Evolutionary conservation across 2,329 filamentous ascomycete genomes (phyloP), one percentile per base, ranked within the genome.

Genomic region (Fusarium scirpi): DNA sequence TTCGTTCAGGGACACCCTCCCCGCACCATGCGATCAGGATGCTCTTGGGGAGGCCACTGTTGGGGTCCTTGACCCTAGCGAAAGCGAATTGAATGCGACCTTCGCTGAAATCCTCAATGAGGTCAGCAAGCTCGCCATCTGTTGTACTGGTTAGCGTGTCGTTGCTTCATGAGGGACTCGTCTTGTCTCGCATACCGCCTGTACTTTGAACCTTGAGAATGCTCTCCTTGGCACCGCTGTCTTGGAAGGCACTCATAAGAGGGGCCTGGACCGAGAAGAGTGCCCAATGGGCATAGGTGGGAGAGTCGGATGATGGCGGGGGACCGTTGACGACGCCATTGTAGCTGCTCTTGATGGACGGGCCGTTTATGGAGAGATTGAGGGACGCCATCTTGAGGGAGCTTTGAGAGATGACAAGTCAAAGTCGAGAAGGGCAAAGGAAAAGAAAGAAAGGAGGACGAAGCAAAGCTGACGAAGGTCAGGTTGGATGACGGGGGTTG

Each of bases 21-120:
- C 96, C 96, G 80, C 96, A 99, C 92, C 96, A 99, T 72, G 92
- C 94, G 78, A 99, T 94, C 72, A 99, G 87, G 64, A 97, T 93
- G 79, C 91, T 92, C 85, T 99, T 99, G 52, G 95, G 94, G 18
- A 99, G 88, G 24, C 84, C 85, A 5, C 92, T 93, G 81, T 99
- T 99, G 58, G 94, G 92, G 79, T 99, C 96, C 80, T 94, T 97
- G 83, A 99, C 91, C 83, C 97, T 98, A 76, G 96, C 91, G 77
- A 97, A 98, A 29, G 94, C 96, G 82, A 98, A 99, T 82, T 99
- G 96, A 73, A 99, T 92, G 76, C 94, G 92, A 58, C 96, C 96
- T 80, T 99, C 96, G 73, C 91, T 98, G 82, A 99, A 97, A 71
- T 99, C 96, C 74, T 99, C 96, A 74, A 97, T 89, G 63, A 99